Evolutionary conservation across 768 basidiomycete species (phyloP), one percentile per base, ranked within the genome.

Genomic region (Boletus subcaerulescens): DNA sequence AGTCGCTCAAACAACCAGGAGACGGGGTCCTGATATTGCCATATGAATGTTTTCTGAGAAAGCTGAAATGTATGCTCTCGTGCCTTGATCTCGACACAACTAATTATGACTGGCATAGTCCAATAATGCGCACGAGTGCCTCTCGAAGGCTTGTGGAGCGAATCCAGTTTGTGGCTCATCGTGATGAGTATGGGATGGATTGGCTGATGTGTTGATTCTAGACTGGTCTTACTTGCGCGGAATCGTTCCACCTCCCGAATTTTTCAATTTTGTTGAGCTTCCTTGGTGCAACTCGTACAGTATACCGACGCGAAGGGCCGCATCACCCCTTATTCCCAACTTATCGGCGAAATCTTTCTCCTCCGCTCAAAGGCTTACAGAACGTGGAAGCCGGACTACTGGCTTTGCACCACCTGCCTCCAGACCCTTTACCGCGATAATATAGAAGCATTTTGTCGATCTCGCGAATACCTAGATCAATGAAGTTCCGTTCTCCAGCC

Each of bases 141-240:
- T 13, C 3, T 8, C 3, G 46, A 15, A 18, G 45, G 15, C 9
- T 9, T 55, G 39, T 62, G 60, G 61, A 59, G 48, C 10, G 38
- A 48, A 38, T 59, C 49, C 4, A 62, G 60, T 62, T 29, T 29
- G 61, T 52, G 2, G 3, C n/a, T 41, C 14, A n/a, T 17, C 36
- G 3, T 29, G 29, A 2, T 14, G 13, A 17, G 15, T 4, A 24
- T 5, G n/a, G 12, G 3, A 44, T 36, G 8, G 17, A 11, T 49
- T 2, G 3, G 24, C 24, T 61, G 42, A 62, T n/a, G 2, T 14
- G 14, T 22, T 26, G 31, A 17, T 13, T 18, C 18, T 10, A 62
- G 61, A 62, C 22, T 62, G 60, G 60, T 52, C 53, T 32, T 52
- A 62, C 44, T 29, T 62, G n/a, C 60, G 60, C 9, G 56, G 61